A percentile compares a stretch with the other conserved stretches of the same genome.
Evolutionary conservation across 225 moss, liverwort and hornwort species (phyloP).

Genomic region (Straminergon stramineum): DNA sequence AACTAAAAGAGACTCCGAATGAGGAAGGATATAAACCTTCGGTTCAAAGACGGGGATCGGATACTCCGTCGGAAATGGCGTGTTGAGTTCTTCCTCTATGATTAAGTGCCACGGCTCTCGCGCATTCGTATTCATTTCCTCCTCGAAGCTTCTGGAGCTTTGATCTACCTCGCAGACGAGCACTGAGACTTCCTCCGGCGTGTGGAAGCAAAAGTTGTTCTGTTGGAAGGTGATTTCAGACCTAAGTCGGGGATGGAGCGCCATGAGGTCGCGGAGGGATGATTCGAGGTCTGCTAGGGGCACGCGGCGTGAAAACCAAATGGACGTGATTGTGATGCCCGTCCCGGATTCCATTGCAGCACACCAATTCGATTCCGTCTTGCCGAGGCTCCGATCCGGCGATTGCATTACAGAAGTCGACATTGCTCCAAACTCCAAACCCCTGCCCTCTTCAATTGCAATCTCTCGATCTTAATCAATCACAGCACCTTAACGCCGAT

Average conservation of each 20-base stretch:
- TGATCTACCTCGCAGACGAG: background rate
- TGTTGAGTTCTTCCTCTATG: slow-evolving; percentile 28
- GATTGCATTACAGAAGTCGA: background rate
- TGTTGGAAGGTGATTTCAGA: slow-evolving; percentile 1
- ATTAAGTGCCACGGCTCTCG: slow-evolving; percentile 20
- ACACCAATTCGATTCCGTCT: slow-evolving; percentile 30
- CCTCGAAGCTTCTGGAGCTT: background rate
- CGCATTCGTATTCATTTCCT: background rate
- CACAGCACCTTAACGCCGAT: background rate
- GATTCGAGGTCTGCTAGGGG: background rate
- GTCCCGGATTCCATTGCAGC: slow-evolving; percentile 21
- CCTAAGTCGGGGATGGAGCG: slow-evolving; percentile 24
- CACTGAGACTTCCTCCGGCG: background rate
- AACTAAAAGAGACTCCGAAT: slow-evolving; percentile 14
- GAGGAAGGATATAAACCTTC: slow-evolving; percentile 18
- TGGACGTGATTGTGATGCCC: slow-evolving; percentile 12
- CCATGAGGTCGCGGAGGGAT: background rate
- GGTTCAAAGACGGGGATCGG: slow-evolving; percentile 14
- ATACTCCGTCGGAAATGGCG: slow-evolving; percentile 7
- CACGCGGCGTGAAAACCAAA: slow-evolving; percentile 14
- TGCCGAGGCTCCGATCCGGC: slow-evolving; percentile 13
- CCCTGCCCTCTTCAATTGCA: background rate
- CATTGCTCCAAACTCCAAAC: background rate
- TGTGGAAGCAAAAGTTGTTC: background rate
- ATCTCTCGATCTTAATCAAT: background rate